phyloP scores from a whole-genome alignment of 306 rosid species.

The Psophocarpus tetragonolobus region DNA sequence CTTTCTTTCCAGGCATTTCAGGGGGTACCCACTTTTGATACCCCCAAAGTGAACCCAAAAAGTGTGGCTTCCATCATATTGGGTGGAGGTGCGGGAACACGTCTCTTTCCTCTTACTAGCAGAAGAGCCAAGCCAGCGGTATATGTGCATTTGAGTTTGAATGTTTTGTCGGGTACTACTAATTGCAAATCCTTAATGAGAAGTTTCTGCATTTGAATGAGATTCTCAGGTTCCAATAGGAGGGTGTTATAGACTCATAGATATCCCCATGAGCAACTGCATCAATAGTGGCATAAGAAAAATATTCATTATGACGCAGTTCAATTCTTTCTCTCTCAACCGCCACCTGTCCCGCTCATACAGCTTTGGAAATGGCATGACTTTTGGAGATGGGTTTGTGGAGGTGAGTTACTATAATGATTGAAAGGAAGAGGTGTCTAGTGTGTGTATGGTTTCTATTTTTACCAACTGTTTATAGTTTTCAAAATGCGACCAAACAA shows the following conservation, averaged over 20 bases:
- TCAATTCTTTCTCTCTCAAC: constrained; percentile 87
- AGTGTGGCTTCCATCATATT: constrained; percentile 82
- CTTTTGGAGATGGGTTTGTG: constrained; percentile 84
- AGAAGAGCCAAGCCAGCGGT: constrained; percentile 96
- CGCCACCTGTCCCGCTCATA: constrained; percentile 83
- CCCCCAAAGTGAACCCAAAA: constrained; percentile 67
- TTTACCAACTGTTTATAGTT: background rate
- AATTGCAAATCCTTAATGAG: background rate
- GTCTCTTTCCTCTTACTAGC: constrained; percentile 86
- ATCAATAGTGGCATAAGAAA: constrained; percentile 88
- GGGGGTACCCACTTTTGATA: constrained; percentile 47
- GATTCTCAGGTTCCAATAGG: constrained; percentile 81
- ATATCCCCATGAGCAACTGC: constrained; percentile 95
- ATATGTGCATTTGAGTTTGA: constrained; percentile 5
- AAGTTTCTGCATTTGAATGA: constrained; percentile 2
- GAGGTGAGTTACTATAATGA: constrained; percentile 53
- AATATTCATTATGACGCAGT: constrained; percentile 81
- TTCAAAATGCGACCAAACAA: background rate
- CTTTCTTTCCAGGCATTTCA: constrained; percentile 47
- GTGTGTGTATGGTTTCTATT: background rate
- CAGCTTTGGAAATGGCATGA: constrained; percentile 74
- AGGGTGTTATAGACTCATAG: constrained; percentile 89
- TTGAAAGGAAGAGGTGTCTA: background rate
- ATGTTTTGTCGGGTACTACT: background rate
- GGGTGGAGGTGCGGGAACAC: constrained; percentile 98